Evolutionary conservation across 2,329 filamentous ascomycete genomes (phyloP).

Genomic region (Trichothecium sympodiale): DNA sequence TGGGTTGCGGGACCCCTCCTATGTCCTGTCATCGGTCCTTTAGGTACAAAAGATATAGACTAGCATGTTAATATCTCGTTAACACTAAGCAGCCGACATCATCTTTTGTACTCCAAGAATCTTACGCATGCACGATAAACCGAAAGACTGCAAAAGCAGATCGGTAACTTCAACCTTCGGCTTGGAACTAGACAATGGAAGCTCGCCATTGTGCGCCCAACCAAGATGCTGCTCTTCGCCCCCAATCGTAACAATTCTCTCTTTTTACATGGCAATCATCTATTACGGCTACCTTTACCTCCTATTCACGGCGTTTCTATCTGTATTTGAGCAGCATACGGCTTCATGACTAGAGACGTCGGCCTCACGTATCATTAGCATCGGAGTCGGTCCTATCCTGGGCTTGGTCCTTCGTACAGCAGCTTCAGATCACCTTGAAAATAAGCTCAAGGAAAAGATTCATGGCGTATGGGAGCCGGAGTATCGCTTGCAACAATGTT

Average conservation of each 20-base stretch:
- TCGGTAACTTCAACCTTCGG: slow-evolving; percentile 22
- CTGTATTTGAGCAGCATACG: slow-evolving; percentile 32
- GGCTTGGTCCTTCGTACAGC: slow-evolving; percentile 29
- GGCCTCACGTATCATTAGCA: slow-evolving; percentile 38
- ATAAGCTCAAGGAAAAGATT: slow-evolving; percentile 13
- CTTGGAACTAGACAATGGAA: slow-evolving; percentile 14
- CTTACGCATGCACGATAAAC: slow-evolving; percentile 29
- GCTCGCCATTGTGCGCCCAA: slow-evolving; percentile 40
- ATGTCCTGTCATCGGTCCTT: slow-evolving; percentile 36
- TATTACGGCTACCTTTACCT: slow-evolving; percentile 47
- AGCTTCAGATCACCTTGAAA: slow-evolving; percentile 16
- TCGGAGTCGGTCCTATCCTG: slow-evolving; percentile 32
- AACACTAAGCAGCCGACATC: too few species aligned
- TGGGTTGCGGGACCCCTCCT: slow-evolving; percentile 37
- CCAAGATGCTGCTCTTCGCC: slow-evolving; percentile 45
- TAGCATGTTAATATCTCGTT: slow-evolving; percentile 32
- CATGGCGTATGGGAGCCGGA: slow-evolving; percentile 18
- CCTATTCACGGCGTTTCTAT: slow-evolving; percentile 27
- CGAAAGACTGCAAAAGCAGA: slow-evolving; percentile 26
- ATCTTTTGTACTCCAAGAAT: too few species aligned
- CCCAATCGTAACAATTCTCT: slow-evolving; percentile 40
- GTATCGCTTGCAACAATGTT: slow-evolving; percentile 26
- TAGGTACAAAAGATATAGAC: too few species aligned
- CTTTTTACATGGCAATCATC: slow-evolving; percentile 41
- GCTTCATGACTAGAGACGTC: slow-evolving; percentile 32